Evolutionary conservation across 2,329 filamentous ascomycete genomes (phyloP), one percentile per base, ranked within the genome.

Genomic region (Sclerotinia nivalis): DNA sequence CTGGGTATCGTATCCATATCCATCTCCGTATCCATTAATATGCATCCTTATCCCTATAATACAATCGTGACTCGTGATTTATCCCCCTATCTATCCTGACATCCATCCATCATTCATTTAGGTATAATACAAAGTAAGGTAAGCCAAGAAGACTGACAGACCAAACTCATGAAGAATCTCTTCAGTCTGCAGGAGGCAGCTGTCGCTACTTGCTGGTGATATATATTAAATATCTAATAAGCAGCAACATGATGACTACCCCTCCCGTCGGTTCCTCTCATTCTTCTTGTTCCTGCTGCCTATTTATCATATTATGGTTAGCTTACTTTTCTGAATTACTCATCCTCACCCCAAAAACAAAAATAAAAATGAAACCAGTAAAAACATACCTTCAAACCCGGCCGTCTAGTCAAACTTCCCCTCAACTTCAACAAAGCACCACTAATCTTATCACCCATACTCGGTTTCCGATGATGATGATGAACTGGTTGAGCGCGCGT

Each of bases 391-490:
- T 94, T 94, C 73, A 91, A 81, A 34, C 89, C 92, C 2, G 91
- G 89, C 54, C 88, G 84, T 61, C 87, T 80, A 1, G 89, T 93
- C 70, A 95, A 78, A 68, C 83, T 87, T 10, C 92, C 92, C 80
- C 88, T 89, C 73, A 95, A 80, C 82, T 87, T 92, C 82, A 92
- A 84, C 79, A 95, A 82, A 0, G 91, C 91, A 25, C 92, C 92
- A 64, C 86, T 89, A 75, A 95, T 85, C 81, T 94, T 95, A 82
- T 95, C 92, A 60, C 90, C 90, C 73, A 94, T 82, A 5, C 60
- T 55, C 1, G 45, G 49, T n/a, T 54, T 65, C 25, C 47, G 58
- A 28, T 55, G 59, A 4, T 69, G 58, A 10, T 69, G 59, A 8
- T 65, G 58, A 4, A 37, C 31, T 0, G 55, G 56, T 6, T 62